These are phyloP conservation scores for Coemansia umbellata DNA, from an alignment of 192 early-diverging fungal species.

Conservation along the genomic window DNA sequence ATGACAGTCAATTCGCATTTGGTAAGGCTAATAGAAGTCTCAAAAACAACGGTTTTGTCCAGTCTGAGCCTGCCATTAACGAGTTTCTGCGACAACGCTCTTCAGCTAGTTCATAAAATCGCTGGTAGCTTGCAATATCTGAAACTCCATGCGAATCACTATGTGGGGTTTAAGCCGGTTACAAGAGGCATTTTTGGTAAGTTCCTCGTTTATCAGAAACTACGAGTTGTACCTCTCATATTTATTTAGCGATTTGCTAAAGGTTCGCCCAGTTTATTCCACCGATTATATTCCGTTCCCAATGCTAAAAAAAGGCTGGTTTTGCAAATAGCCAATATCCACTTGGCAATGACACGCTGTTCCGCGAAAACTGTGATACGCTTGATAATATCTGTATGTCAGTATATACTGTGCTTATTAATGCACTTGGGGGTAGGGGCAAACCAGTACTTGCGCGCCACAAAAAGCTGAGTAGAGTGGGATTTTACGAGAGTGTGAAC, in stretches of 20 bases:
- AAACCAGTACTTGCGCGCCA: not conserved
- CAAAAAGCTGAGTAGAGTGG: not conserved
- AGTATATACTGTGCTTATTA: not conserved
- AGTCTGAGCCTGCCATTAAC: not conserved
- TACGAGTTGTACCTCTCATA: too few relatives aligned
- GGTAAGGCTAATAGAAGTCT: too few relatives aligned
- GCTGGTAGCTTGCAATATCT: not conserved
- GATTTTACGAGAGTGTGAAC: not conserved
- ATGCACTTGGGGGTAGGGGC: not conserved
- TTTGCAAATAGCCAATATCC: not conserved
- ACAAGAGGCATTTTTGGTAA: not conserved
- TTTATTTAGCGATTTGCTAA: too few relatives aligned
- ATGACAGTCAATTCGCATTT: too few relatives aligned
- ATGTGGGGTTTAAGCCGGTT: not conserved
- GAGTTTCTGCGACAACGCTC: not conserved
- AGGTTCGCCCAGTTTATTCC: too few relatives aligned
- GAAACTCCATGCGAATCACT: not conserved
- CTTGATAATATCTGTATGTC: not conserved
- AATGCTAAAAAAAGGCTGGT: not conserved
- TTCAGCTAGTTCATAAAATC: not conserved
- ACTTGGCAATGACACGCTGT: not conserved
- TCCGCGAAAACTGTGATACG: not conserved
- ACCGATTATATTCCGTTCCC: not conserved
- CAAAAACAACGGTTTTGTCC: too few relatives aligned
- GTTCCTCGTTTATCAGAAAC: not conserved